Evolutionary conservation across 768 basidiomycete genomes (phyloP), one percentile per base, ranked within the genome.

Genomic region (Austroboletus festivus): DNA sequence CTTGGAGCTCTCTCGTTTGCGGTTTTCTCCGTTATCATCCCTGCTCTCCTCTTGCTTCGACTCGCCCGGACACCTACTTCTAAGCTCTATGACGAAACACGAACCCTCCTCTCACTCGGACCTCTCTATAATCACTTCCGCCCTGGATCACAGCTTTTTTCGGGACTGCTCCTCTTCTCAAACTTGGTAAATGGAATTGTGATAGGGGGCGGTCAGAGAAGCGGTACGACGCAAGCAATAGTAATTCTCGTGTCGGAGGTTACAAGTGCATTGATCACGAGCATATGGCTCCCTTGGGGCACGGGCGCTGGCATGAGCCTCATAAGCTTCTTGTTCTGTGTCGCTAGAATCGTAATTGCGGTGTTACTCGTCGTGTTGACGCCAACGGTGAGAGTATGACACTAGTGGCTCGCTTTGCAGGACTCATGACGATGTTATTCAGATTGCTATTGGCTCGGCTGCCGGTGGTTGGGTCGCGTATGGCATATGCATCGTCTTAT

Each of bases 231-330:
- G 3, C 96, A 98, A 63, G 87, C 93, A 4, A 83, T 95, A 55
- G 76, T 97, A 46, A 83, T 99, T 54, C 76, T 98, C 22, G 78
- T 96, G 24, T 80, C 92, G 18, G 96, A 99, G 65, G 86, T 99
- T 15, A 76, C 76, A 19, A 84, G 88, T 38, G 90, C 93, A 5
- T 72, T 98, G 49, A 81, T 89, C 22, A 96, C 94, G 26, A 93
- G 89, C 52, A 74, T 95, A 26, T 96, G 92, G 92, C 78, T 96
- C 50, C 94, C 94, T 16, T 99, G 95, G 95, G 92, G 91, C 24
- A 87, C 87, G 45, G 93, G 95, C 1, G 93, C 95, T 2, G 89
- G 92, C 52, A 98, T 98, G 96, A 95, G 94, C 13, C 75, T 93
- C 30, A 85, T 95, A 50, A 93, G 90, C 64, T 97, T 97, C 74